Base-by-base conservation (phyloP, 2,329 filamentous ascomycete species). In the Diaporthe ilicicola region DNA sequence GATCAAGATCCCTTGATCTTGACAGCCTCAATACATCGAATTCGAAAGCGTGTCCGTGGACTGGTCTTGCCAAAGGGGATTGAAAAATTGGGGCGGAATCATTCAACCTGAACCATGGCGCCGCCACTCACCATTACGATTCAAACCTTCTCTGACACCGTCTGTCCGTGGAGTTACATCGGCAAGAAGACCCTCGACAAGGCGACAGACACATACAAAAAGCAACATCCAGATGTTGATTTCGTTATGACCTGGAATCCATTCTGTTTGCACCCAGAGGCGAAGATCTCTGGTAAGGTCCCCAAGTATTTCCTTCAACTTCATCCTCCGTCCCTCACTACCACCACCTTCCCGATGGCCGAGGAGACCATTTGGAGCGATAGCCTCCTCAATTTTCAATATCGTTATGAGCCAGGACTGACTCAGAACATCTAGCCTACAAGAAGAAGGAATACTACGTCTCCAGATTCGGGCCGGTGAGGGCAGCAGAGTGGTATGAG, bases 81-180 rank as follows among this genome's bases (percentile, higher is more conserved):
- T 13, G 5, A 44, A 44, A 19, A 37, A n/a, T 44, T 37, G 17
- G 17, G 32, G 42, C 19, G 7, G 19, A 13, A 32, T 10, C 44
- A 22, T n/a, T 2, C 29, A 19, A n/a, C 42, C 22, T 39, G 5
- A 50, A 22, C 19, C 34, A 62, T 64, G 46, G 53, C 62, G 34
- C 27, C 48, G 55, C 48, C 55, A 19, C 48, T 69, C 27, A 55
- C 37, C 32, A 83, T 86, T 74, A 78, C 77, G 13, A 82, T 88
- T 71, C 83, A 86, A 59, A 78, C 87, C 55, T 84, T 87, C 74
- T 78, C 84, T 46, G 87, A 88, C 76, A 81, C 85, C 8, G 78
- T 86, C 46, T 89, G 87, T 70, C 85, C 86, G 4, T 88, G 85
- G 80, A 87, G 84, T 74, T 88, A 86, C 74, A 79, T 88, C 71